Base-by-base conservation (phyloP, 2,329 filamentous ascomycete species). In the Colletotrichum sp. region DNA sequence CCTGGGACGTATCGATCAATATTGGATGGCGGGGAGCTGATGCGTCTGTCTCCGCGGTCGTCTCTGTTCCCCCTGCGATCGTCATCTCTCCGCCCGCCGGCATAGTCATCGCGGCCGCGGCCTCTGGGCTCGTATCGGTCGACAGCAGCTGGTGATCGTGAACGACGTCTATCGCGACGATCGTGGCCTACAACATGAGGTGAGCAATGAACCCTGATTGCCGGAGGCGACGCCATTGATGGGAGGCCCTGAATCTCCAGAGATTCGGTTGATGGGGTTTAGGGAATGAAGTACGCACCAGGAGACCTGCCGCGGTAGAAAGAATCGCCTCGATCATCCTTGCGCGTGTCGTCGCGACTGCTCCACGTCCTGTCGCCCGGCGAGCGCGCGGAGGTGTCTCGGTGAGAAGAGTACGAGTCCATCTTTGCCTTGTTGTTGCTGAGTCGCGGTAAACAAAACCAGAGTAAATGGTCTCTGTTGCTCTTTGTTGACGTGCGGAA, bases 1-100 rank as follows among this genome's bases (percentile, higher is more conserved):
- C 94, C 94, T 2, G 95, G 95, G 25, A 97, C 93, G 82, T 97
- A 97, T 80, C 95, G 92, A 83, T 98, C 95, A 78, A 98, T 97
- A 75, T 94, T 94, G 74, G 93, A 90, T 34, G 93, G 87, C 77
- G 93, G 87, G 12, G 93, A 90, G 82, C 90, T 80, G 79, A 95
- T 84, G 61, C 91, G 90, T 74, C 93, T 92, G 8, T 77, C 76
- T 15, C 44, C 44, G n/a, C 77, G 71, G n/a, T 63, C 59, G 22
- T 63, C 59, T 75, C 93, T 92, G 9, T 73, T 69, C 6, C 59
- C 59, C 29, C 77, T 68, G 71, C 89, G 86, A 79, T 93, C 92
- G 74, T 95, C 92, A 69, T 92, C 82, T 57, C 89, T 88, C 76
- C 90, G 86, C 67, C 85, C 80, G 57, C 83, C 83, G 65, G 88